These are phyloP conservation scores for sunflower (Helianthus annuus) DNA, from an alignment of 129 eudicot genomes.

Conservation along the genomic window DNA sequence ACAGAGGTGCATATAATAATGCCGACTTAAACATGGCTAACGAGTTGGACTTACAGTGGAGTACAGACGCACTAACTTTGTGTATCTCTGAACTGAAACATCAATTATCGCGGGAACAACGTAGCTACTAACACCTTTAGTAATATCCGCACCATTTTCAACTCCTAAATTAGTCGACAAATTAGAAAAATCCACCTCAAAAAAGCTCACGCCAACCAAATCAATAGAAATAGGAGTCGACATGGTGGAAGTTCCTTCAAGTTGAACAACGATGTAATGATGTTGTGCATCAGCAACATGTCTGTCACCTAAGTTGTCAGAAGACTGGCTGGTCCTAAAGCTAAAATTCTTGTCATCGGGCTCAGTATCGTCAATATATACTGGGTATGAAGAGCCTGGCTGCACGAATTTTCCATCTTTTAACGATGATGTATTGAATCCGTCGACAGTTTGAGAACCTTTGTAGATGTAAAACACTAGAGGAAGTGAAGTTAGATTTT, in stretches of 20 bases:
- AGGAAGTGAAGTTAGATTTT: conserved; percentile 87
- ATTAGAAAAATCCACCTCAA: conserved; percentile 87
- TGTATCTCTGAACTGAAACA: conserved; percentile 82
- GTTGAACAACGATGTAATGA: conserved; percentile 66
- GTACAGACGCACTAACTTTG: conserved; percentile 83
- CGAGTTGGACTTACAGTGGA: conserved; percentile 65
- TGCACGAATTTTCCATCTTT: conserved; percentile 47
- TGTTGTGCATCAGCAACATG: conserved; percentile 59
- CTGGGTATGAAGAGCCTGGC: conserved; percentile 78
- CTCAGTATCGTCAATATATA: conserved; percentile 59
- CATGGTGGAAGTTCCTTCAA: conserved; percentile 79
- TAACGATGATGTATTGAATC: conserved; percentile 48
- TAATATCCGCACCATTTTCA: conserved; percentile 30
- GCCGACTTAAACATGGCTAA: background rate
- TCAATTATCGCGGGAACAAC: conserved; percentile 88
- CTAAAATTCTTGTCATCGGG: conserved; percentile 55
- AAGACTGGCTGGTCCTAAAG: conserved; percentile 53
- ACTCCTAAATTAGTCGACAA: conserved; percentile 47
- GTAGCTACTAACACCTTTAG: conserved; percentile 48
- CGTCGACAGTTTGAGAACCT: conserved; percentile 44
- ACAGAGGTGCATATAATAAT: background rate
- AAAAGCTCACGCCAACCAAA: conserved; percentile 87
- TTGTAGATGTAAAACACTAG: conserved; percentile 57
- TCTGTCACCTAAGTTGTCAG: conserved; percentile 61
- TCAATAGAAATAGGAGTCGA: conserved; percentile 91